A percentile compares a stretch with the other conserved stretches of the same genome.
Evolutionary conservation across 2,329 filamentous ascomycete genomes (phyloP).

Genomic region (Fusarium longipes): DNA sequence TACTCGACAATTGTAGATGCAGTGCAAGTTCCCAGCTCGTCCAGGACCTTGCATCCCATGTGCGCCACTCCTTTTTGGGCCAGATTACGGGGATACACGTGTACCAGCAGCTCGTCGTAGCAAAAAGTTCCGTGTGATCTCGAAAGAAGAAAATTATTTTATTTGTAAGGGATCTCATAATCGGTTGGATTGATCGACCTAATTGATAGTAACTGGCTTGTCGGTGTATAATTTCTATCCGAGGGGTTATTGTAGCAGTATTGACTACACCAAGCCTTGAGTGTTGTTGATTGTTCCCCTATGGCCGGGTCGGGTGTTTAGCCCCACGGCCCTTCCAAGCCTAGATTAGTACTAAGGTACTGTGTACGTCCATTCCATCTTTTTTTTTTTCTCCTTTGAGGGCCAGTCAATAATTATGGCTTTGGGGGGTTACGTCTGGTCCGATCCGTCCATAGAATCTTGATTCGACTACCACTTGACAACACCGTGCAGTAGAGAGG

Average conservation of each 20-base stretch:
- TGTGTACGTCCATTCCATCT: too few relatives aligned
- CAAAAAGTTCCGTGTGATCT: neutral
- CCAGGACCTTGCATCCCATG: constrained; percentile 16
- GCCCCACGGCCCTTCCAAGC: constrained; percentile 40
- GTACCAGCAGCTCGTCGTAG: constrained; percentile 4
- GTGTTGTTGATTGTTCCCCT: constrained; percentile 27
- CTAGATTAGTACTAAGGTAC: too few relatives aligned
- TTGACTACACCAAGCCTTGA: constrained; percentile 19
- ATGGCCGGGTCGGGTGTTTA: constrained; percentile 22
- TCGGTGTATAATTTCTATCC: neutral
- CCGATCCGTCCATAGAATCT: constrained; percentile 41
- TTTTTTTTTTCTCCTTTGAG: constrained; percentile 34
- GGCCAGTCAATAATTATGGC: constrained; percentile 26
- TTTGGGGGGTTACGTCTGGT: constrained; percentile 32
- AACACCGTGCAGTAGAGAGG: constrained; percentile 34
- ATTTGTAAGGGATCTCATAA: neutral
- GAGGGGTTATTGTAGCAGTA: neutral
- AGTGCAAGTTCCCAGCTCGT: constrained; percentile 1
- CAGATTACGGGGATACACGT: neutral
- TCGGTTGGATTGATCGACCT: neutral
- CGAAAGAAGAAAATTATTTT: neutral
- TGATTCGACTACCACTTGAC: constrained; percentile 46
- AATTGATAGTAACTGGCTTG: neutral
- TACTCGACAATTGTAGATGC: neutral
- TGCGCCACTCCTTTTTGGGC: constrained; percentile 20